Evolutionary conservation across 371 early-diverging fungal genomes (phyloP).

Genomic region (Nematocida minor): DNA sequence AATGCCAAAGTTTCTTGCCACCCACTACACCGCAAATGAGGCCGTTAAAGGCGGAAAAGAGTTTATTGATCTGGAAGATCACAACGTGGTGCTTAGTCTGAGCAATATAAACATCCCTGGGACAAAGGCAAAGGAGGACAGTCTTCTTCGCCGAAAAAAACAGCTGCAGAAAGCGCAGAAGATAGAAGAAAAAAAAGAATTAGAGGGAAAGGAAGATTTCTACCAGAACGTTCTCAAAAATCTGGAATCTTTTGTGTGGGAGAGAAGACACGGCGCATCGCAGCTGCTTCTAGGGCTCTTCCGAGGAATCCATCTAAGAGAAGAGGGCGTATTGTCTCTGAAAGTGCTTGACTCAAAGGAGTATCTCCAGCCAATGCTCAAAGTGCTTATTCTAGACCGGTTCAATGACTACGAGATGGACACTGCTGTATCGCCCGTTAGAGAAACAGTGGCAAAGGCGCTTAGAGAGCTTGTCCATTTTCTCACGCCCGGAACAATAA

Average conservation of each 20-base stretch:
- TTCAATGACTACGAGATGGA: conserved; percentile 65
- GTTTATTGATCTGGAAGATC: conserved; percentile 49
- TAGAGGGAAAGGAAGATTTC: conserved; percentile 55
- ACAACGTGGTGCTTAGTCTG: conserved; percentile 45
- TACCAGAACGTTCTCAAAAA: conserved; percentile 50
- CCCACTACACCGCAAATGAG: conserved; percentile 13
- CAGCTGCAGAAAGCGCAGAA: conserved; percentile 29
- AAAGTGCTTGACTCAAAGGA: conserved; percentile 1
- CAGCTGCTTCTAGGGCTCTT: conserved; percentile 47
- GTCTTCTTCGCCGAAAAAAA: conserved; percentile 3
- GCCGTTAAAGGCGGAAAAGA: conserved; percentile 10
- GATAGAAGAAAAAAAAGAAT: conserved; percentile 44
- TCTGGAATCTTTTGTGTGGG: conserved; percentile 57
- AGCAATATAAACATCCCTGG: conserved; percentile 41
- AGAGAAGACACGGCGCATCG: conserved; percentile 62
- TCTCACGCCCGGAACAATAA: conserved; percentile 27
- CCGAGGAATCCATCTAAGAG: conserved; percentile 28
- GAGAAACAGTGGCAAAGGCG: conserved; percentile 60
- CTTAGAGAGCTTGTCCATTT: conserved; percentile 50
- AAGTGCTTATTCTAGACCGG: conserved; percentile 61
- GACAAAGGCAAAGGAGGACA: background rate
- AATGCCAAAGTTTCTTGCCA: conserved; percentile 32
- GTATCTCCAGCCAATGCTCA: conserved; percentile 54
- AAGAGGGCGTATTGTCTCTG: background rate
- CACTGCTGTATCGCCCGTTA: conserved; percentile 59